Evolutionary conservation across 345 rosid species (phyloP), one percentile per base, ranked within the genome.

Genomic region (Cardamine resedifolia): DNA sequence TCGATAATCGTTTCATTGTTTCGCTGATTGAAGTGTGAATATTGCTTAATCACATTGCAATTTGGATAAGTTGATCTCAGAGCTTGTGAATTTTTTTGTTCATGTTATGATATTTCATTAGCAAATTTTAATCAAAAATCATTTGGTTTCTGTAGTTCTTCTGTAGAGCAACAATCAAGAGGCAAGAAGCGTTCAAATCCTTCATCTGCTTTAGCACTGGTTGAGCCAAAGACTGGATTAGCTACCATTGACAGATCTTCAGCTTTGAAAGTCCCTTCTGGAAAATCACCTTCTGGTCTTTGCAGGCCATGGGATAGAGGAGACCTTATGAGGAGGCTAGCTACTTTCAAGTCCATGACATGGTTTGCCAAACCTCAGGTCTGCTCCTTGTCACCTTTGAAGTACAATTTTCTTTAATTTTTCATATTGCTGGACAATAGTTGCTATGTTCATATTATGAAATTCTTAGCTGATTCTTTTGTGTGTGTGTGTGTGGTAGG

Each of bases 291-390:
- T 53, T 75, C 88, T 73, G 92, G 91, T 0, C 50, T 82, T 23
- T 91, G 98, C 51, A 81, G 91, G 75, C 98, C 97, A 0, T 95
- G 99, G 97, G 91, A 89, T 68, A 82, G 99, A 36, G 88, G 90
- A 8, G 99, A 95, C 66, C 87, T 95, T 72, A 81, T 95, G 89
- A 86, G 84, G 82, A 86, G 99, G 76, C 68, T 86, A 11, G 84
- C 96, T 39, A 87, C 96, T 26, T 95, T 87, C 72, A 95, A 91
- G 85, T 91, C 99, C 60, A 95, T 95, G 99, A 88, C 93, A 16
- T 95, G 99, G 96, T 90, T 95, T 50, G 96, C 96, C 27, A 91
- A 90, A 67, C 97, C 96, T 52, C 82, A 88, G 96, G 99, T 91
- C 56, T 55, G 51, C 48, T 51, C 11, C 58, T 69, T 69, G n/a